A percentile compares a stretch with the other conserved stretches of the same genome.
phyloP scores from a whole-genome alignment of 2,329 filamentous ascomycete genomes.

The Colletotrichum sp. region DNA sequence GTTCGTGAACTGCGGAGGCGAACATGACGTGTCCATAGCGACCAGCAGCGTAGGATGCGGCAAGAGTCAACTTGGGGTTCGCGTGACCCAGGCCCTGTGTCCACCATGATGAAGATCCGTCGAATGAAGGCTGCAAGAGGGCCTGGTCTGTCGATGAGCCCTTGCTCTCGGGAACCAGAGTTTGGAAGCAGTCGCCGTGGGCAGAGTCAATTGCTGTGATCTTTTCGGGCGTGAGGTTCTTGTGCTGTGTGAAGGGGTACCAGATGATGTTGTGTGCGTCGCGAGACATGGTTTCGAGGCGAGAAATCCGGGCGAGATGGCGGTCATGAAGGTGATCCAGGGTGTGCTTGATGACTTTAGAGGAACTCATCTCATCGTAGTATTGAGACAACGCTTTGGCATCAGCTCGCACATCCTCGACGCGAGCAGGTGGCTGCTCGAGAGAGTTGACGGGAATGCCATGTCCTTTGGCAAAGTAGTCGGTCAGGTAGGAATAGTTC shows the following conservation, averaged over 20 bases:
- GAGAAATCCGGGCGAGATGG: constrained; percentile 61
- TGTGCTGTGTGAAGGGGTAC: constrained; percentile 89
- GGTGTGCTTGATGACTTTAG: constrained; percentile 45
- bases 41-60: constrained; percentile 81
- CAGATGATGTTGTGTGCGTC: constrained; percentile 72
- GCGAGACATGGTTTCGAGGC: constrained; percentile 65
- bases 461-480: constrained; percentile 69
- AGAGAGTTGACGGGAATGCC: constrained; percentile 63
- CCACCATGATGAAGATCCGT: constrained; percentile 91
- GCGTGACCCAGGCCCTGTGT: constrained; percentile 86
- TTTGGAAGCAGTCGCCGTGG: constrained; percentile 79
- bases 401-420: constrained; percentile 50
- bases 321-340: constrained; percentile 55
- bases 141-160: constrained; percentile 18
- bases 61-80: constrained; percentile 72
- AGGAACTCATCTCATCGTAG: constrained; percentile 56
- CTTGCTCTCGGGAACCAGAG: constrained; percentile 29
- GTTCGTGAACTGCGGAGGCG: constrained; percentile 78
- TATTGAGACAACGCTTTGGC: constrained; percentile 65
- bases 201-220: constrained; percentile 84
- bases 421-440: constrained; percentile 61
- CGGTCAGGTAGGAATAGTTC: constrained; percentile 70
- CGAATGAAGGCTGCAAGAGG: constrained; percentile 71
- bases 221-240: constrained; percentile 61
- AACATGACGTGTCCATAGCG: constrained; percentile 92